These are phyloP conservation scores for Mallotus nudiflorus DNA, from an alignment of 345 rosid genomes.

Conservation along the genomic window DNA sequence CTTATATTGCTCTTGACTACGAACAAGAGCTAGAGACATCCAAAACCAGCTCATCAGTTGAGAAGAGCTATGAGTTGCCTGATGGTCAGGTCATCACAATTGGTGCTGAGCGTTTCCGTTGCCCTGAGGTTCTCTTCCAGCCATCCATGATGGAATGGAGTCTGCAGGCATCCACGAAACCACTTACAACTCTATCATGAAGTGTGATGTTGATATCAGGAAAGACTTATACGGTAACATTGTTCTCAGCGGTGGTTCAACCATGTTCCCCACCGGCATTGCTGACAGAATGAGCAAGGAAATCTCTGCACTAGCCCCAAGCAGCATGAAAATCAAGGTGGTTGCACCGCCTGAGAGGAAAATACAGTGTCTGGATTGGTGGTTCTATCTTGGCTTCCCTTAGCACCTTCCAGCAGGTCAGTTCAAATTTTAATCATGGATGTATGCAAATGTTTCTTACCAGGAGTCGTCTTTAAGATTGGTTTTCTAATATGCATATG, in stretches of 20 bases:
- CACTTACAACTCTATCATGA: conserved; percentile 91
- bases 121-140: conserved; percentile 95
- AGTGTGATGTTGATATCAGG: conserved; percentile 88
- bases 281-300: conserved; percentile 96
- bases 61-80: conserved; percentile 85
- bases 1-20: conserved; percentile 87
- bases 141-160: conserved; percentile 99
- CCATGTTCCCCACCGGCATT: conserved; percentile 89
- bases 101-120: conserved; percentile 87
- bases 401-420: conserved; percentile 95
- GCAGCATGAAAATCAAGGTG: conserved; percentile 97
- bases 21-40: conserved; percentile 94
- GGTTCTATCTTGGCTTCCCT: conserved; percentile 92
- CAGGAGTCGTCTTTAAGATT: background rate
- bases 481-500: background rate
- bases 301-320: conserved; percentile 85
- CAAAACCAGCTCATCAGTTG: conserved; percentile 78
- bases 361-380: conserved; percentile 94
- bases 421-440: background rate
- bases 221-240: conserved; percentile 87
- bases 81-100: conserved; percentile 94
- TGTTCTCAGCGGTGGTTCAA: conserved; percentile 92
- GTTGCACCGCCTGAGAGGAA: conserved; percentile 93
- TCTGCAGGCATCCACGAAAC: conserved; percentile 90
- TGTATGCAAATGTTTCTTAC: background rate